Percentiles rank a stretch among this genome's conserved stretches.
phyloP scores from a whole-genome alignment of 257 asterid genomes.

The Verbascum thapsus region DNA sequence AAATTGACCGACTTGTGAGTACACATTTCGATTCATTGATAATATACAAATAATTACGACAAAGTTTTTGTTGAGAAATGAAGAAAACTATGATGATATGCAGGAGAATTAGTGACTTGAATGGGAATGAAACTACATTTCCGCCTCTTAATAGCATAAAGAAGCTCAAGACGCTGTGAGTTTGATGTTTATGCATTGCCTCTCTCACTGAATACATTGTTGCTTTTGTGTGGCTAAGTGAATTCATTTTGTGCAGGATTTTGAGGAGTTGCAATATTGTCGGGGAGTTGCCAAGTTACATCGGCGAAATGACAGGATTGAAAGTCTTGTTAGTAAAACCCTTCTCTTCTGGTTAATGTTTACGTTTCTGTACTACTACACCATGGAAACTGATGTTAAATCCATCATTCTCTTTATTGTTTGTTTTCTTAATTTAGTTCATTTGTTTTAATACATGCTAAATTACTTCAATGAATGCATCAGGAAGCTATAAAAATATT shows the following conservation, averaged over 20 bases:
- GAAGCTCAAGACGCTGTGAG: conserved; percentile 42
- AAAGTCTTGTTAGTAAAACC: conserved; percentile 37
- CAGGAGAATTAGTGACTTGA: conserved; percentile 60
- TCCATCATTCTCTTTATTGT: too few relatives aligned
- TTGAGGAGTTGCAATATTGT: conserved; percentile 48
- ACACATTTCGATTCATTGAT: too few relatives aligned
- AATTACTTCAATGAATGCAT: too few relatives aligned
- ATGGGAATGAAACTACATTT: conserved; percentile 41
- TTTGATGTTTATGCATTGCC: background rate
- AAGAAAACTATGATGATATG: background rate
- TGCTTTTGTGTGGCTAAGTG: background rate
- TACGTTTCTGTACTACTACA: background rate
- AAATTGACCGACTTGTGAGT: conserved; percentile 46
- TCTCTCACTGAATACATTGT: background rate
- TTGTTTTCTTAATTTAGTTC: too few relatives aligned
- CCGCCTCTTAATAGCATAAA: conserved; percentile 35
- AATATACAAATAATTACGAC: too few relatives aligned
- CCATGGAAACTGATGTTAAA: background rate
- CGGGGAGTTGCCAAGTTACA: conserved; percentile 37
- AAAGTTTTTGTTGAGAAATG: too few relatives aligned
- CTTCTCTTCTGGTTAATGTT: background rate
- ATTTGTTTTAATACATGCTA: too few relatives aligned
- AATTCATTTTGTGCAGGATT: conserved; percentile 31
- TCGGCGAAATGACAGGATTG: conserved; percentile 29
- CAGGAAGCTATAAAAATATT: too few relatives aligned